Percentiles rank a stretch among this genome's conserved stretches.
Conservation (phyloP, 176 grass and related monocot genomes). For the Avena insularis region DNA sequence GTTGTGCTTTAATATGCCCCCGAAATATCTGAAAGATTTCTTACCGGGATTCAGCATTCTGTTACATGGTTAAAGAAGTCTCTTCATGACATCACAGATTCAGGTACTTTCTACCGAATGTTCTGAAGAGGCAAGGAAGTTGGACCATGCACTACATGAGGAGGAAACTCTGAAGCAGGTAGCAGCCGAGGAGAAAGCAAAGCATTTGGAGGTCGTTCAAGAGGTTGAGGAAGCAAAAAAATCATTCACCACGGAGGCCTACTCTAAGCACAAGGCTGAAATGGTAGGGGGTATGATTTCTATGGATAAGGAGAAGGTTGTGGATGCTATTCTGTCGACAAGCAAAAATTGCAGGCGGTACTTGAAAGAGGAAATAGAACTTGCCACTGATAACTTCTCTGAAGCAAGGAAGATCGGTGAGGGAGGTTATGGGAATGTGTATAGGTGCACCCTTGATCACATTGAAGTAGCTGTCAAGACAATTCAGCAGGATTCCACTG, state of each 20-base stretch:
- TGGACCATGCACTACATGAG: slow-evolving; percentile 59
- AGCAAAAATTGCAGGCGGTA: slow-evolving; percentile 79
- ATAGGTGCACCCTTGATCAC: slow-evolving; percentile 83
- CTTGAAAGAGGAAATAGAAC: slow-evolving; percentile 75
- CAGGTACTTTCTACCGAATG: slow-evolving; percentile 74
- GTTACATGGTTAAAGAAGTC: background rate
- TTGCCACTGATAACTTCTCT: slow-evolving; percentile 88
- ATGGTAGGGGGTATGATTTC: slow-evolving; percentile 44
- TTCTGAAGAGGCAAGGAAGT: slow-evolving; percentile 65
- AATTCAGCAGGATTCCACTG: slow-evolving; percentile 68
- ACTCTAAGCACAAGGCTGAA: slow-evolving; percentile 53
- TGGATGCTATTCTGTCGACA: slow-evolving; percentile 56
- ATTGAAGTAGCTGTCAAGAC: slow-evolving; percentile 89
- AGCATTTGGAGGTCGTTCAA: slow-evolving; percentile 53
- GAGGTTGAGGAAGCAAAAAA: slow-evolving; percentile 50
- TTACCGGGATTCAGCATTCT: background rate
- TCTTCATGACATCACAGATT: slow-evolving; percentile 57
- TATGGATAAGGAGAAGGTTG: slow-evolving; percentile 50
- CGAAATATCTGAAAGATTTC: background rate
- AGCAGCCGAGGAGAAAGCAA: slow-evolving; percentile 54
- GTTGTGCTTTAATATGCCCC: background rate
- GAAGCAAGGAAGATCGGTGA: slow-evolving; percentile 86
- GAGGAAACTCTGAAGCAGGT: slow-evolving; percentile 59
- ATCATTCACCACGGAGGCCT: slow-evolving; percentile 54
- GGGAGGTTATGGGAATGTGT: slow-evolving; percentile 87